Evolutionary conservation across 768 basidiomycete species (phyloP), one percentile per base, ranked within the genome.

Genomic region (Hericium erinaceus): DNA sequence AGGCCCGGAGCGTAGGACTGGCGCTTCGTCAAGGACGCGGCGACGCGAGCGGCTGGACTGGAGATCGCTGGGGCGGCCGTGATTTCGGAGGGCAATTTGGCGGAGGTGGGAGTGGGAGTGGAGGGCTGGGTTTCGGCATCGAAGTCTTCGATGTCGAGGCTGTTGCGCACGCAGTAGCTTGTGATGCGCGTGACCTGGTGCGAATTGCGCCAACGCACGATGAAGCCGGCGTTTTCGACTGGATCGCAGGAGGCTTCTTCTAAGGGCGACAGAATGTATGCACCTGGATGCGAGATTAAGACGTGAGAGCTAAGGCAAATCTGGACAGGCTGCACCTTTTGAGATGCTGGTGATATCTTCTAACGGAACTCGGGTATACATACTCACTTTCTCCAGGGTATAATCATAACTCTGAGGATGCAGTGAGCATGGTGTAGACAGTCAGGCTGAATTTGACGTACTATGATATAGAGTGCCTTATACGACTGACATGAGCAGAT

Each of bases 201-300:
- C 1, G 79, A 74, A 48, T 82, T 82, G 40, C 80, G 77, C 86
- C 91, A 99, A n/a, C 80, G 79, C 52, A 98, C 69, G 2, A 84
- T 69, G 68, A 98, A 92, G 0, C 97, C 95, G 46, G 85, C 85
- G 66, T 98, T 98, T 72, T 98, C 92, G 18, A 76, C 67, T 0
- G 88, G 82, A 68, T 97, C 92, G 15, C 94, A 83, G 63, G 91
- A 92, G 0, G 91, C 84, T 69, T 95, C 92, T 71, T 98, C 92
- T 2, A 98, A 76, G 2, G 95, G 86, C 1, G 95, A 97, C 44
- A 98, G 73, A 59, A 98, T 98, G 68, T 98, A 99, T 48, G 91
- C 84, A n/a, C 95, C 95, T 94, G 4, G 5, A 18, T 40, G 38
- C 15, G 7, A 26, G 26, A 24, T 24, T 24, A 24, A 20, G 11